Base-by-base conservation (phyloP, 495 filamentous ascomycete genomes). In the Penicillium coprophilum region DNA sequence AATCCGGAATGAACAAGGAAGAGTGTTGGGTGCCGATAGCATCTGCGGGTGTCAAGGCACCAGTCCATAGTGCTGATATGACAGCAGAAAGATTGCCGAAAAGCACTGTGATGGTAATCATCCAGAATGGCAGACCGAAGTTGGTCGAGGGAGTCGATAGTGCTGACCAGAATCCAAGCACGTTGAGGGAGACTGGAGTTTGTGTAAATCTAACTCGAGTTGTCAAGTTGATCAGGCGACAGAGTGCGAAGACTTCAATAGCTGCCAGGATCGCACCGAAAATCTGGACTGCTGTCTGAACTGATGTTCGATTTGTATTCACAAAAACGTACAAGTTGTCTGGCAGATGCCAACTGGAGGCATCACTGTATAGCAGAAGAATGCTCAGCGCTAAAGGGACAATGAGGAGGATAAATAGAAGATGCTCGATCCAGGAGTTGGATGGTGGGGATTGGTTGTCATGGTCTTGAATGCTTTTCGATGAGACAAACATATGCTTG, bases 61-160 rank as follows among this genome's bases (percentile, higher is more conserved):
- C 71, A 19, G 71, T 67, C 71, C 71, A 75, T 34, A 75, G 45
- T 17, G 69, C 64, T 38, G 69, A 53, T 8, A 70, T 64, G 2
- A 69, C 32, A 21, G 49, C 36, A 11, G 50, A 53, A 6, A 71
- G 32, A 34, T 51, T 54, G 13, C 64, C 31, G 45, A 64, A 59
- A n/a, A 64, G 39, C 2, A 64, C 23, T 1, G 68, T 55, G 12
- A 63, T n/a, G 13, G 60, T 38, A 6, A 58, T 56, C 54, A 49
- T 56, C 34, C 54, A 48, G 46, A 41, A 24, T 15, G 55, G 55
- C 2, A 32, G 55, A 15, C 30, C 21, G 24, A 38, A 57, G 36
- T 50, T 50, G 10, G 13, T 43, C 15, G 55, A 45, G 1, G 55
- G 46, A 4, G 38, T 50, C 3, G 55, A 57, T 1, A 57, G 38